Conservation (phyloP, 2,329 filamentous ascomycete species). For the Phyllosticta citrichinensis region DNA sequence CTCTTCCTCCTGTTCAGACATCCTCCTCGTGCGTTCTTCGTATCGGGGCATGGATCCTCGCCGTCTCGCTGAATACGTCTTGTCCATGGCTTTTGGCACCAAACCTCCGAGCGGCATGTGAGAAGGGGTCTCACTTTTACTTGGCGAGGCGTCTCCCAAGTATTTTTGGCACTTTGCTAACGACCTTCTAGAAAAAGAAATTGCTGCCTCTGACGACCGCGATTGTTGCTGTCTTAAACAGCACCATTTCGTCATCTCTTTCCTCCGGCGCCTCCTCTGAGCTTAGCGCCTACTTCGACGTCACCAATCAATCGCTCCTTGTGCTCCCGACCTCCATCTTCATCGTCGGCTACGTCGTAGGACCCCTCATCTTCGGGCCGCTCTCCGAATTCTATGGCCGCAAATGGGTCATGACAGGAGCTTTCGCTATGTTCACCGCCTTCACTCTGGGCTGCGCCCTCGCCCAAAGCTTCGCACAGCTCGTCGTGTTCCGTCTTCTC, state of each 20-base stretch:
- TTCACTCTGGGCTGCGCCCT: slow-evolving; percentile 37
- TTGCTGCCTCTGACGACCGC: slow-evolving; percentile 43
- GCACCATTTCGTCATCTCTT: slow-evolving; percentile 55
- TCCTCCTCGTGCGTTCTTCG: too few relatives aligned
- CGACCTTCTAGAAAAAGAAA: slow-evolving; percentile 43
- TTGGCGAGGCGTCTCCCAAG: too few relatives aligned
- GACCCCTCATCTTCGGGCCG: slow-evolving; percentile 35
- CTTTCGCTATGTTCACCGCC: slow-evolving; percentile 38
- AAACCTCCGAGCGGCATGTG: too few relatives aligned
- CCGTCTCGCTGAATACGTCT: too few relatives aligned
- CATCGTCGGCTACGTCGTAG: slow-evolving; percentile 38
- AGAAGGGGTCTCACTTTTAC: too few relatives aligned
- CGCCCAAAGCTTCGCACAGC: slow-evolving; percentile 32
- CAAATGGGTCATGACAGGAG: slow-evolving; percentile 38
- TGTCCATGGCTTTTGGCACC: too few relatives aligned
- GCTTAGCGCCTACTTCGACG: slow-evolving; percentile 47
- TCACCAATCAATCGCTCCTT: slow-evolving; percentile 36
- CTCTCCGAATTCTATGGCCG: slow-evolving; percentile 37
- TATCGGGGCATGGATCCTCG: too few relatives aligned
- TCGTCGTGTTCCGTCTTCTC: slow-evolving; percentile 36
- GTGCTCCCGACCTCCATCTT: slow-evolving; percentile 43
- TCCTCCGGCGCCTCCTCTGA: slow-evolving; percentile 53
- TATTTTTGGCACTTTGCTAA: background rate
- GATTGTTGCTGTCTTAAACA: slow-evolving; percentile 55
- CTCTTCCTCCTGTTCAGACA: too few relatives aligned